phyloP scores from a whole-genome alignment of 106 monocot species.

The Acanthochlamys bracteata region DNA sequence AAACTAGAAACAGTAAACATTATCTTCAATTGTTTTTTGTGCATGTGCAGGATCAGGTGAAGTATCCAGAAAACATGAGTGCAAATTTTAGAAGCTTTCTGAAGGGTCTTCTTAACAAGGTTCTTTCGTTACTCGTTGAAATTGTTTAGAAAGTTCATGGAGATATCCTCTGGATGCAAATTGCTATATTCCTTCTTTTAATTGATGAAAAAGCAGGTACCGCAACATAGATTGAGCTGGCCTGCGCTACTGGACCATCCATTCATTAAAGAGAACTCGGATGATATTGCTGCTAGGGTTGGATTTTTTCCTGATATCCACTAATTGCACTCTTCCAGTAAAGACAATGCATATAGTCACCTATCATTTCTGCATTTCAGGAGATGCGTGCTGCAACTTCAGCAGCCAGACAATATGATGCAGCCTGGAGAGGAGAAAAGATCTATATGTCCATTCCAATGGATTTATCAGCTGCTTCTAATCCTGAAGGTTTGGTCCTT shows the following conservation, averaged over 20 bases:
- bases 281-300: slow-evolving; percentile 43
- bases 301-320: slow-evolving; percentile 10
- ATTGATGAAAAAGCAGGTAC: slow-evolving; percentile 31
- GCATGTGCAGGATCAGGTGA: slow-evolving; percentile 85
- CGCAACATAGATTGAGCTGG: slow-evolving; percentile 88
- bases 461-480: slow-evolving; percentile 17
- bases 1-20: too few relatives aligned
- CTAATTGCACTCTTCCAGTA: background rate
- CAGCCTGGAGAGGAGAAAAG: slow-evolving; percentile 30
- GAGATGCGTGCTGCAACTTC: slow-evolving; percentile 28
- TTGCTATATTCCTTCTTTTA: too few relatives aligned
- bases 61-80: slow-evolving; percentile 98
- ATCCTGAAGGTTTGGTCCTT: slow-evolving; percentile 25
- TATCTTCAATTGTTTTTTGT: background rate
- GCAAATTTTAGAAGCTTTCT: slow-evolving; percentile 82
- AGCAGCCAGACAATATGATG: slow-evolving; percentile 34
- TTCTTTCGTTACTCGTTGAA: slow-evolving; percentile 7
- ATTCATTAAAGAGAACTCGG: slow-evolving; percentile 75
- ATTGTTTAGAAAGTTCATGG: too few relatives aligned
- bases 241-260: slow-evolving; percentile 91
- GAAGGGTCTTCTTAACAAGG: slow-evolving; percentile 96
- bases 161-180: too few relatives aligned
- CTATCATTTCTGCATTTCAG: slow-evolving; percentile 9
- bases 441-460: slow-evolving; percentile 8
- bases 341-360: too few relatives aligned